These are phyloP conservation scores for Pistacia vera DNA, from an alignment of 345 rosid species.

Conservation along the genomic window DNA sequence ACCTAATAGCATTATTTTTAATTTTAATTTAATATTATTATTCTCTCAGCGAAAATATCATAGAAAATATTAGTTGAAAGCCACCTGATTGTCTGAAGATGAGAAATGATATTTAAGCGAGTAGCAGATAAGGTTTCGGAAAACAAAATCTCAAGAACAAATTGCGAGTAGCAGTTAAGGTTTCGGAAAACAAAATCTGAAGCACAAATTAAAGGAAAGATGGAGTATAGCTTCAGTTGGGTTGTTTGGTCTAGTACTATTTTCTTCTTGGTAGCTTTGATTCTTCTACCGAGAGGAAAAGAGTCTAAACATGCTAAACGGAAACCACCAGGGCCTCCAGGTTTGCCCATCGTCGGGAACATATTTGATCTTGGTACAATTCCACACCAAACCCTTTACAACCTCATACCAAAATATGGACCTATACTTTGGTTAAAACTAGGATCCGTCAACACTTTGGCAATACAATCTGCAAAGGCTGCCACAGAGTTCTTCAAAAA, in stretches of 20 bases:
- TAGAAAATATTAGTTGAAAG: too few relatives aligned
- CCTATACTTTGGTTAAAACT: slow-evolving; percentile 12
- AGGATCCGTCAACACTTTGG: slow-evolving; percentile 16
- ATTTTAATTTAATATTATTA: too few relatives aligned
- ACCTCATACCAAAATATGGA: slow-evolving; percentile 15
- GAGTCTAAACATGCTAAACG: neutral
- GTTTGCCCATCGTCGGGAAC: slow-evolving; percentile 28
- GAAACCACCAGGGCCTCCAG: slow-evolving; percentile 26
- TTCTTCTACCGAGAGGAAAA: neutral
- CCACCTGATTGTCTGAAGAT: too few relatives aligned
- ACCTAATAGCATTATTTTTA: too few relatives aligned
- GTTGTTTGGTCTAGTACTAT: neutral
- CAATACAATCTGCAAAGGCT: too few relatives aligned
- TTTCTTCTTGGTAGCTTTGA: neutral
- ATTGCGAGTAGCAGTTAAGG: neutral
- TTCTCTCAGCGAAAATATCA: too few relatives aligned
- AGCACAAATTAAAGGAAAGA: neutral
- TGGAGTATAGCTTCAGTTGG: neutral
- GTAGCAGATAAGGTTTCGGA: too few relatives aligned
- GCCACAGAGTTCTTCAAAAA: too few relatives aligned
- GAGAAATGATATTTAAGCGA: too few relatives aligned
- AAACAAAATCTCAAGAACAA: too few relatives aligned
- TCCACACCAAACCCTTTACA: slow-evolving; percentile 23
- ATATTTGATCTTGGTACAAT: slow-evolving; percentile 25
- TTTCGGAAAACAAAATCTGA: neutral